These are phyloP conservation scores for Erodium moschatum DNA, from an alignment of 441 rosid genomes.

Conservation along the genomic window DNA sequence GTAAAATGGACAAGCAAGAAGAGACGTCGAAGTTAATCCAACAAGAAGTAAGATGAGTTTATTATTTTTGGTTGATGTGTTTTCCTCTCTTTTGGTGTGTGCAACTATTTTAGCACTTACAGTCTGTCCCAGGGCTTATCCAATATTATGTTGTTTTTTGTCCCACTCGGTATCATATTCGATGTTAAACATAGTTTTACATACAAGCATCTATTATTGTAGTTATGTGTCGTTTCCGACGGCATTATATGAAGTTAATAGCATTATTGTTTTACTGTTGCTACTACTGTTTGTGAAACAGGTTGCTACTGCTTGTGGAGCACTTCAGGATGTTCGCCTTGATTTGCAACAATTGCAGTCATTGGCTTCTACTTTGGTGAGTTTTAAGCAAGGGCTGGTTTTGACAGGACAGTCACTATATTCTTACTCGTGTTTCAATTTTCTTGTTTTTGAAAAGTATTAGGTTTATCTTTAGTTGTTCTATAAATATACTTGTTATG, in stretches of 20 bases:
- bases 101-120: background rate
- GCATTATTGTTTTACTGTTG: conserved; percentile 1
- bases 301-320: conserved; percentile 56
- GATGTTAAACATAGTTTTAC: background rate
- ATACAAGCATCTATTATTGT: background rate
- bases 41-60: conserved; percentile 42
- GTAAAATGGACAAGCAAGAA: no score
- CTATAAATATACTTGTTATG: no score
- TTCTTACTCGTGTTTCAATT: background rate
- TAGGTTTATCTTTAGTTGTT: background rate
- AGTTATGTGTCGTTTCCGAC: background rate
- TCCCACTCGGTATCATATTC: background rate
- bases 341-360: conserved; percentile 55
- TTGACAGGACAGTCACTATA: background rate
- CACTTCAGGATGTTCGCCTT: conserved; percentile 51
- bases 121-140: background rate
- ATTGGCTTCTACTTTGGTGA: conserved; percentile 59
- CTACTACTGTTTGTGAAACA: conserved; percentile 29
- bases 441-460: conserved; percentile 1
- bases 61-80: background rate
- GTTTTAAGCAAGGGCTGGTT: conserved; percentile 19
- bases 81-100: background rate
- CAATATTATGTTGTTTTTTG: background rate
- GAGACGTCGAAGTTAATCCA: conserved; percentile 32
- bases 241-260: background rate